A percentile compares a stretch with the other conserved stretches of the same genome.
Conservation (phyloP, 768 basidiomycete species). For the Agrocybe praecox region DNA sequence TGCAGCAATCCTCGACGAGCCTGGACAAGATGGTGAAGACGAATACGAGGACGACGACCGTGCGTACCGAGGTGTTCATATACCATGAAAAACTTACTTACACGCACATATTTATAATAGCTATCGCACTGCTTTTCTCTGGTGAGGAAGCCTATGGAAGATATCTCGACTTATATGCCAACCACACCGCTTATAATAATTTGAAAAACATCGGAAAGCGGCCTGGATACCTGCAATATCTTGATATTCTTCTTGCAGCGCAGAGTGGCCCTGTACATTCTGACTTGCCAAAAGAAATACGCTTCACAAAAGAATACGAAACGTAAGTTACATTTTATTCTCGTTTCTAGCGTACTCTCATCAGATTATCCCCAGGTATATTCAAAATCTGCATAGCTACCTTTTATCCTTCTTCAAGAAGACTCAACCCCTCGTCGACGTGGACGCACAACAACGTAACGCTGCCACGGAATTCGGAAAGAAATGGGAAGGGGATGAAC, state of each 20-base stretch:
- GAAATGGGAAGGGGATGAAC: slow-evolving; percentile 79
- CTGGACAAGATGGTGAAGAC: slow-evolving; percentile 69
- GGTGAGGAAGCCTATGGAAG: slow-evolving; percentile 96
- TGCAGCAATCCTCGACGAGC: slow-evolving; percentile 77
- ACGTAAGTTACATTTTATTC: slow-evolving; percentile 45
- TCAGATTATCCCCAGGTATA: slow-evolving; percentile 59
- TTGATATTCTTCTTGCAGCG: slow-evolving; percentile 79
- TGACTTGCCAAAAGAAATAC: slow-evolving; percentile 70
- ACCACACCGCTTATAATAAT: slow-evolving; percentile 89
- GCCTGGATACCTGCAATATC: slow-evolving; percentile 89
- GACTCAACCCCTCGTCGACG: slow-evolving; percentile 80
- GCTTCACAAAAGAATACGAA: slow-evolving; percentile 78
- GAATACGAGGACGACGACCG: slow-evolving; percentile 87
- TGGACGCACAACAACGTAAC: slow-evolving; percentile 66
- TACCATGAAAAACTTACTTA: background rate
- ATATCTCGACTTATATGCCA: slow-evolving; percentile 90
- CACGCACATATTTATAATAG: slow-evolving; percentile 38
- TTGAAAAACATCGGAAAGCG: slow-evolving; percentile 83
- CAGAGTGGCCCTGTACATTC: slow-evolving; percentile 62
- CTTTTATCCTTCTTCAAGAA: slow-evolving; percentile 85
- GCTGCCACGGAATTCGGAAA: slow-evolving; percentile 71
- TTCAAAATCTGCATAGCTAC: slow-evolving; percentile 80
- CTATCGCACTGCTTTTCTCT: slow-evolving; percentile 85
- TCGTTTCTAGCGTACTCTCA: background rate
- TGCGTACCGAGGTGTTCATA: slow-evolving; percentile 42